Conservation (phyloP, 2,329 filamentous ascomycete genomes). For the Fonsecaea multimorphosa region DNA sequence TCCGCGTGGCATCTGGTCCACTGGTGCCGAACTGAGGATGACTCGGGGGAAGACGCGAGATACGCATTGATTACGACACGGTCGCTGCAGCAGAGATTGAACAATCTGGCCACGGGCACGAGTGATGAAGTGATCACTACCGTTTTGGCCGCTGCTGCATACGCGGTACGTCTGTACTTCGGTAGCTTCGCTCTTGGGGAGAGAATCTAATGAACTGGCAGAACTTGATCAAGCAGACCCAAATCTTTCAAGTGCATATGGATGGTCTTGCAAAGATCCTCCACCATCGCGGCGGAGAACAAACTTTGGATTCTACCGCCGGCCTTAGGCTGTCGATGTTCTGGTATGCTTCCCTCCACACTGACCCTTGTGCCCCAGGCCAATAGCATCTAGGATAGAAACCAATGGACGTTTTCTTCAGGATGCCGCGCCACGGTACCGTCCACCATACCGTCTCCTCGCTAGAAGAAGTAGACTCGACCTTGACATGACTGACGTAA, state of each 20-base stretch:
- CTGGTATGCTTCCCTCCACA: constrained; percentile 2
- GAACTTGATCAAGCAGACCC: constrained; percentile 12
- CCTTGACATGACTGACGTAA: background rate
- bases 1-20: constrained; percentile 20
- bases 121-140: constrained; percentile 17
- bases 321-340: constrained; percentile 13
- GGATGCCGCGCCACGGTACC: constrained; percentile 10
- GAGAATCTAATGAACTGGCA: background rate
- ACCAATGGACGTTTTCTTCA: constrained; percentile 9
- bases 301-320: constrained; percentile 5
- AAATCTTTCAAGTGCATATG: constrained; percentile 13
- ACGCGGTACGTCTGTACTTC: constrained; percentile 15
- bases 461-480: background rate
- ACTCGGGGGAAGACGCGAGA: constrained; percentile 14
- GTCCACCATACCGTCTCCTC: constrained; percentile 11
- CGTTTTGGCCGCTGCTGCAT: constrained; percentile 13
- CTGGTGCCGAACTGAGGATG: constrained; percentile 6
- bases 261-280: constrained; percentile 12
- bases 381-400: constrained; percentile 7
- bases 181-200: too few relatives aligned
- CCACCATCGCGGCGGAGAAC: constrained; percentile 10
- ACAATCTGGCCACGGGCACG: constrained; percentile 13
- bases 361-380: background rate
- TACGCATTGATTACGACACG: constrained; percentile 14
- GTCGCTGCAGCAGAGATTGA: constrained; percentile 12